Conservation (phyloP, 352 stramenopile genomes). For the Pythium apleroticum region DNA sequence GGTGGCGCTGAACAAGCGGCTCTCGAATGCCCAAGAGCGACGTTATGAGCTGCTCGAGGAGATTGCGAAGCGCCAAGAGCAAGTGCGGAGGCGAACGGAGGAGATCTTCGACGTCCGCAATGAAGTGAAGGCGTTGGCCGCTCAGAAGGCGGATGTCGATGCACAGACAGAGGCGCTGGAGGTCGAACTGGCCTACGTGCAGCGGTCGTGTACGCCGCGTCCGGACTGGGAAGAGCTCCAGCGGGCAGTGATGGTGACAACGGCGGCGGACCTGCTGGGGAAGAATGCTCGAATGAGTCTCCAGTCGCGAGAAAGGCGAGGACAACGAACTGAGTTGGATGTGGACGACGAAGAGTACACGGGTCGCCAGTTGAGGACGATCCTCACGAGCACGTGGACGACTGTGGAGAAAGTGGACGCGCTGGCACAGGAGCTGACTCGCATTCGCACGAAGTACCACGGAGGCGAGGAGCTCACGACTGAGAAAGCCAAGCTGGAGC, state of each 20-base stretch:
- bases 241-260: conserved; percentile 51
- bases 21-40: conserved; percentile 18
- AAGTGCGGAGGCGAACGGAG: conserved; percentile 46
- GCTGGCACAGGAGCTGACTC: conserved; percentile 47
- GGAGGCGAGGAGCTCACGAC: conserved; percentile 42
- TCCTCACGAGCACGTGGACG: conserved; percentile 58
- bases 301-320: conserved; percentile 18
- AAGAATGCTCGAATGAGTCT: conserved; percentile 19
- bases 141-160: conserved; percentile 25
- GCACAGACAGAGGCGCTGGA: conserved; percentile 32
- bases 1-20: conserved; percentile 14
- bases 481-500: conserved; percentile 59
- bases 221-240: conserved; percentile 65
- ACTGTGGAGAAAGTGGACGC: conserved; percentile 65
- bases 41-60: conserved; percentile 20
- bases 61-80: conserved; percentile 33
- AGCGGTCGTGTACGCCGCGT: conserved; percentile 60
- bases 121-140: conserved; percentile 36
- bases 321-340: conserved; percentile 19
- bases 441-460: conserved; percentile 53
- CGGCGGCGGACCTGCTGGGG: conserved; percentile 44
- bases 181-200: conserved; percentile 40
- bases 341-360: conserved; percentile 43
- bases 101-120: conserved; percentile 66
- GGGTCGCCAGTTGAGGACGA: conserved; percentile 33